Percentiles rank a stretch among this genome's conserved stretches.
Evolutionary conservation across 2,329 filamentous ascomycete genomes (phyloP).

Genomic region (Colletotrichum brevisporum): DNA sequence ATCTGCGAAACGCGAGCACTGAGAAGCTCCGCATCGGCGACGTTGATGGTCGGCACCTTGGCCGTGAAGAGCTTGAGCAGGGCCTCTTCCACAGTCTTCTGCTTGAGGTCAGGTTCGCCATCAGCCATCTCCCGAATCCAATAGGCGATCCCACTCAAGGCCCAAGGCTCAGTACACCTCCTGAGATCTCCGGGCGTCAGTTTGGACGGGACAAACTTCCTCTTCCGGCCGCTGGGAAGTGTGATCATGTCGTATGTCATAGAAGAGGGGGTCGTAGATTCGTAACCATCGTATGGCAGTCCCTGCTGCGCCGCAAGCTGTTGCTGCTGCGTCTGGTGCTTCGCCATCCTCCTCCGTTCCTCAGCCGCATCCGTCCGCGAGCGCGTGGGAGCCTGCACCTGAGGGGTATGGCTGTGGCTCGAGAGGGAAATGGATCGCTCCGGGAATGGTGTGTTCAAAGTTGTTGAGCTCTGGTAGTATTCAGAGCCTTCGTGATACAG

Average conservation of each 20-base stretch:
- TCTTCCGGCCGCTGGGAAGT: constrained; percentile 82
- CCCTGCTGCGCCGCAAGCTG: constrained; percentile 65
- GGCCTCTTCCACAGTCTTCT: constrained; percentile 88
- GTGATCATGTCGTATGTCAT: constrained; percentile 87
- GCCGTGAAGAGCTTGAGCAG: constrained; percentile 90
- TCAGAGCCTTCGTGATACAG: constrained; percentile 62
- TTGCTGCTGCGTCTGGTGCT: constrained; percentile 68
- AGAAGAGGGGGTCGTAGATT: constrained; percentile 65
- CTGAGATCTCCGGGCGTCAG: constrained; percentile 85
- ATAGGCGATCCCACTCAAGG: constrained; percentile 85
- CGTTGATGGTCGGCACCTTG: constrained; percentile 98
- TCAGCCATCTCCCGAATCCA: constrained; percentile 94
- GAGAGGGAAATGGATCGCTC: constrained; percentile 86
- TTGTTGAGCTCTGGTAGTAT: constrained; percentile 53
- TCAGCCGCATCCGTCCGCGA: constrained; percentile 95
- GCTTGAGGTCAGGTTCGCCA: constrained; percentile 88
- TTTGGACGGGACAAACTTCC: constrained; percentile 89
- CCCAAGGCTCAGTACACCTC: constrained; percentile 92
- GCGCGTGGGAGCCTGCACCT: constrained; percentile 84
- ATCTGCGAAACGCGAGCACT: constrained; percentile 82
- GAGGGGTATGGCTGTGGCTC: constrained; percentile 84
- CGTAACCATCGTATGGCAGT: constrained; percentile 69
- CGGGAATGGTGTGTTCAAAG: constrained; percentile 59
- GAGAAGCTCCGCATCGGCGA: constrained; percentile 92
- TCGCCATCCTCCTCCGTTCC: constrained; percentile 70